Percentiles rank a stretch among this genome's conserved stretches.
phyloP scores from a whole-genome alignment of 345 rosid species.

The Salix purpurea region DNA sequence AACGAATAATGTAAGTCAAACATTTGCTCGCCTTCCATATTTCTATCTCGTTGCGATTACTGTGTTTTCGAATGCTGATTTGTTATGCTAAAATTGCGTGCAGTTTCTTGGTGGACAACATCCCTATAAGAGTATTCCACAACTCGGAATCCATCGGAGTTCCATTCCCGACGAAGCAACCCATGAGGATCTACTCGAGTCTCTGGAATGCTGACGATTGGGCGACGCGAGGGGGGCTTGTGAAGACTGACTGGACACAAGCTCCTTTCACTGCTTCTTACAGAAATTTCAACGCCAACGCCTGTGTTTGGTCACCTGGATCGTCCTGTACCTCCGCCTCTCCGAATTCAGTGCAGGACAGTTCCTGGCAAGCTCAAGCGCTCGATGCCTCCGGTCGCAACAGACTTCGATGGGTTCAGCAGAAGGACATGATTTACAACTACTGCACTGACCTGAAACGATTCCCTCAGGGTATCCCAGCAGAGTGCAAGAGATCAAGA shows the following conservation, averaged over 20 bases:
- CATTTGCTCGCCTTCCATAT: neutral
- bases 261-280: slow-evolving; percentile 6
- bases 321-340: neutral
- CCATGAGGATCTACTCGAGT: slow-evolving; percentile 11
- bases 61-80: neutral
- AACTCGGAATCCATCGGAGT: slow-evolving; percentile 2
- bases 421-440: slow-evolving; percentile 11
- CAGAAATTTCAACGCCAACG: slow-evolving; percentile 2
- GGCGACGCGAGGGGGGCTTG: slow-evolving; percentile 10
- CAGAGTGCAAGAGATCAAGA: slow-evolving; percentile 12
- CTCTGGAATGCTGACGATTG: slow-evolving; percentile 13
- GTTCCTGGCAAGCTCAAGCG: neutral
- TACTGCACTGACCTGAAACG: slow-evolving; percentile 8
- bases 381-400: slow-evolving; percentile 3
- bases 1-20: slow-evolving; percentile 7
- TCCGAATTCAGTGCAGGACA: neutral
- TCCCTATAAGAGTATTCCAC: slow-evolving; percentile 10
- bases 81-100: neutral
- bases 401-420: slow-evolving; percentile 8
- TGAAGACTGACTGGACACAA: slow-evolving; percentile 15
- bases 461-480: slow-evolving; percentile 4
- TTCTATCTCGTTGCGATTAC: neutral
- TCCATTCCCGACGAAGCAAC: slow-evolving; percentile 10
- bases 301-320: neutral
- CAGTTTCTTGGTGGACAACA: slow-evolving; percentile 14